Base-by-base conservation (phyloP, 2,329 filamentous ascomycete species). In the Trichoderma sp. region DNA sequence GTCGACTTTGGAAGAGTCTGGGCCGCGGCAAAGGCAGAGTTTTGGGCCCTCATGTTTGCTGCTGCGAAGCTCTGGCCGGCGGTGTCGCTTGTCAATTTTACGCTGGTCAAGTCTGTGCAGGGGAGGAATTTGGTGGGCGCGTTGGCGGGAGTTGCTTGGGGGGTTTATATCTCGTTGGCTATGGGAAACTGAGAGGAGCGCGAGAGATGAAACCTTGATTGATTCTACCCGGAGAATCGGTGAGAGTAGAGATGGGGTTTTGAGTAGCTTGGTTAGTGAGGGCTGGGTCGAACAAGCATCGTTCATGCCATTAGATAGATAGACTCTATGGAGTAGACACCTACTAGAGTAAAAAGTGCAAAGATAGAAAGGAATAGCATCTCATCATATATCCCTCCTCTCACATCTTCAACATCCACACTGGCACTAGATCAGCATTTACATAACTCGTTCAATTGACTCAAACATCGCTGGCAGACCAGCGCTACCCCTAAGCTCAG, bases 141-240 rank as follows among this genome's bases (percentile, higher is more conserved):
- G 75, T 80, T 91, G 65, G 92, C 91, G 21, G 92, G 93, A 6
- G 85, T 95, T 28, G 86, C 84, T 15, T 95, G 93, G 93, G 90
- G 91, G 0, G 85, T 94, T 56, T 95, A 93, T 79, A 83, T 95
- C 81, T 93, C 91, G 78, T 82, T 94, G 77, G 81, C 89, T 74
- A 86, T 86, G 21, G 78, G 80, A 12, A 74, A 75, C 66, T 82
- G 73, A 76, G 28, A 36, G 26, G 63, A 53, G 14, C 12, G 60
- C 18, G n/a, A 8, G 0, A 30, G 26, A 18, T n/a, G 5, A 15
- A 39, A 0, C 1, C 11, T 18, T 43, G 34, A 32, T n/a, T n/a
- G n/a, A n/a, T n/a, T n/a, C n/a, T n/a, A n/a, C n/a, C n/a, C n/a
- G n/a, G n/a, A n/a, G n/a, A n/a, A n/a, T n/a, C n/a, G n/a, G n/a